Percentiles rank a stretch among this genome's conserved stretches.
Conservation (phyloP, 345 rosid genomes). For the Eucalyptus microcorys region DNA sequence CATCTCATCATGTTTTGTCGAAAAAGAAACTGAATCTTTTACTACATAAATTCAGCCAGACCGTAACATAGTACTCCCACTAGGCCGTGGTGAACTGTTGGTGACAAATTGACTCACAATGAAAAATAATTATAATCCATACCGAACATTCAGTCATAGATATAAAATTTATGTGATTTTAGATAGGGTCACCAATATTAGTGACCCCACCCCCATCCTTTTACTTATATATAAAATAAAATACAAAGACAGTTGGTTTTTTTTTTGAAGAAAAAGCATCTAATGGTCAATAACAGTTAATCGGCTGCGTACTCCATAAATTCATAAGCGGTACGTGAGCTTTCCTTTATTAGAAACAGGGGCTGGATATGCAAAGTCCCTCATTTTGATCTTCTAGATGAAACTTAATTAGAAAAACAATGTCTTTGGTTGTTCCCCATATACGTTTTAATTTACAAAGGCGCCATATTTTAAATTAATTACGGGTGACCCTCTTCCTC, state of each 20-base stretch:
- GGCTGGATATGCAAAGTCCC: background rate
- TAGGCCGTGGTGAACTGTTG: background rate
- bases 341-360: background rate
- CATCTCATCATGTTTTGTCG: background rate
- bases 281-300: background rate
- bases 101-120: background rate
- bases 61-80: background rate
- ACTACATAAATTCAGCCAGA: rapidly evolving
- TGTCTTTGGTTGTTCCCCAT: background rate
- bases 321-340: background rate
- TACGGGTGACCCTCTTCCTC: background rate
- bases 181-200: background rate
- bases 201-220: background rate
- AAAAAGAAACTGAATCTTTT: background rate
- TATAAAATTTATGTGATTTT: background rate
- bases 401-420: background rate
- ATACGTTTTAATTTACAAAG: background rate
- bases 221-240: background rate
- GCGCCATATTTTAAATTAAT: background rate
- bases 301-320: background rate
- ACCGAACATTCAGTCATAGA: background rate
- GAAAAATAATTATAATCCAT: background rate
- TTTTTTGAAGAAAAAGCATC: background rate
- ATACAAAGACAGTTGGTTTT: background rate
- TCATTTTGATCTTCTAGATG: background rate